Evolutionary conservation across 345 rosid species (phyloP), one percentile per base, ranked within the genome.

Genomic region (Boechera retrofracta): DNA sequence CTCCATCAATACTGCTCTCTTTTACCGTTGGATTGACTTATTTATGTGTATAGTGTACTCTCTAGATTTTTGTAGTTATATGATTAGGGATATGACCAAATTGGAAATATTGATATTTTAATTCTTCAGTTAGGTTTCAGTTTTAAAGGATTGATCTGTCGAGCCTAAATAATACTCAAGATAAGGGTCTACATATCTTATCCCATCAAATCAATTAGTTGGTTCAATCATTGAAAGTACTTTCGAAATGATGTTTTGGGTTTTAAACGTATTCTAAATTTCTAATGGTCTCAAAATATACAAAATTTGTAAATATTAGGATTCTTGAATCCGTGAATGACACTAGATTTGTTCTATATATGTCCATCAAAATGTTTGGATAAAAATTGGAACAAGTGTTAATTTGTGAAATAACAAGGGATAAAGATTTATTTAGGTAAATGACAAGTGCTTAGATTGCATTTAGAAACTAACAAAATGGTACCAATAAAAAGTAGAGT

Each of bases 1-100:
- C 64, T 29, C 70, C 15, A 78, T 78, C 64, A 78, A 78, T 78
- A 73, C 81, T 13, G 45, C n/a, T 52, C 10, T 57, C 76, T 55
- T 64, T 71, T 77, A 77, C 72, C 28, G 81, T 71, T 77, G 62
- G 67, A 24, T 47, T 16, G 42, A n/a, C 32, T 51, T 59, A 21
- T 21, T 21, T 21, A 21, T 21, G 24, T 21, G 24, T 21, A 21
- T 21, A 21, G 24, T 18, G 55, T 1, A 4, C 38, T n/a, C 21
- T 61, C 11, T 12, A 3, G 4, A 2, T 48, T 28, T 4, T 28
- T 39, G 16, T 31, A 26, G 36, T 44, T 59, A 39, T 39, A 55
- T 39, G 53, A 31, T 63, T 41, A 73, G 5, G 1, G 11, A 41
- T 63, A 66, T 55, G 48, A 55, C 48, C 0, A 33, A 66, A 56